phyloP scores from a whole-genome alignment of 2,329 filamentous ascomycete genomes.

The Claviceps quebecensis region DNA sequence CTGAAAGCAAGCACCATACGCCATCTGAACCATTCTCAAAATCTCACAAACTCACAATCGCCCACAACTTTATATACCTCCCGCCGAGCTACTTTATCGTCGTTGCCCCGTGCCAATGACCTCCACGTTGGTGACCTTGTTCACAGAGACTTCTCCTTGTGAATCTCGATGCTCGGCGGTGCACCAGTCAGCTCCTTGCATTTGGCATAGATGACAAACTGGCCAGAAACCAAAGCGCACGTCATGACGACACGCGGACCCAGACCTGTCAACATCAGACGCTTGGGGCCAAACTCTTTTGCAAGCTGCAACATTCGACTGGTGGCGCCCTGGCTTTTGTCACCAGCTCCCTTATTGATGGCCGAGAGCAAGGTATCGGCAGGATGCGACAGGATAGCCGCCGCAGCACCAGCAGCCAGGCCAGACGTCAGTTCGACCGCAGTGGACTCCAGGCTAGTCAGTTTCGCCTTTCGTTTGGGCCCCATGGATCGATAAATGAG shows the following conservation, averaged over 20 bases:
- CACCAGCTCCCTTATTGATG: slow-evolving; percentile 41
- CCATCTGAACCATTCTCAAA: too few relatives aligned
- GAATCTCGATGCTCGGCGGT: slow-evolving; percentile 37
- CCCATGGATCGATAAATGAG: slow-evolving; percentile 57
- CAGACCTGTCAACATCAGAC: slow-evolving; percentile 31
- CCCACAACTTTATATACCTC: background rate
- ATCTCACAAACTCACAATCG: too few relatives aligned
- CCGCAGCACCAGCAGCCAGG: slow-evolving; percentile 76
- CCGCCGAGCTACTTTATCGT: background rate
- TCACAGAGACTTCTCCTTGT: slow-evolving; percentile 28
- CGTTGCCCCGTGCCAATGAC: background rate
- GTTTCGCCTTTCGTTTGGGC: slow-evolving; percentile 47
- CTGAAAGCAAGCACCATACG: too few relatives aligned
- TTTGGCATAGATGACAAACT: slow-evolving; percentile 42
- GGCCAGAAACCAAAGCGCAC: slow-evolving; percentile 35
- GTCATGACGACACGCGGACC: slow-evolving; percentile 40
- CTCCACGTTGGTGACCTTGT: background rate
- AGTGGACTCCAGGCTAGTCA: slow-evolving; percentile 60
- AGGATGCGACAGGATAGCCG: slow-evolving; percentile 77
- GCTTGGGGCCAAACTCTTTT: slow-evolving; percentile 34
- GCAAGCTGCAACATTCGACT: slow-evolving; percentile 38
- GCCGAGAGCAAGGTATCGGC: slow-evolving; percentile 52
- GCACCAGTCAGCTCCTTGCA: slow-evolving; percentile 39
- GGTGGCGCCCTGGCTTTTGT: slow-evolving; percentile 32
- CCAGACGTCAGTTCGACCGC: slow-evolving; percentile 75